Percentiles rank a stretch among this genome's conserved stretches.
Evolutionary conservation across 768 basidiomycete species (phyloP).

Genomic region (Termitomyces titanicus): DNA sequence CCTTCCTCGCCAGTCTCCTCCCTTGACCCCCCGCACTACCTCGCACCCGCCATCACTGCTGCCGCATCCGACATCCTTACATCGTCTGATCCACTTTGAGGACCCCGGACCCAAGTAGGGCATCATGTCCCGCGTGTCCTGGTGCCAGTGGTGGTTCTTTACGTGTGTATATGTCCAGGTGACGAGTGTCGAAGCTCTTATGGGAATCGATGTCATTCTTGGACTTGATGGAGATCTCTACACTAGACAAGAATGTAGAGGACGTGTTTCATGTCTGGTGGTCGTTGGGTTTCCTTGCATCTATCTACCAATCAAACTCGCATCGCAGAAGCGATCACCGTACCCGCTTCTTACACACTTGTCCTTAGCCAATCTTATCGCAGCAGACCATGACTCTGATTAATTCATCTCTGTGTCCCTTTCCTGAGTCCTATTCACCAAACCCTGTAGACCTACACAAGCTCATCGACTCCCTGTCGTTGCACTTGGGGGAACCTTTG

Average conservation of each 20-base stretch:
- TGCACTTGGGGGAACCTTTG: slow-evolving; percentile 93
- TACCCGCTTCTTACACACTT: slow-evolving; percentile 42
- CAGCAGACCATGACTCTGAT: slow-evolving; percentile 18
- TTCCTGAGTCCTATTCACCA: neutral
- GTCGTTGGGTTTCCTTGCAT: slow-evolving; percentile 23
- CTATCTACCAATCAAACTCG: neutral
- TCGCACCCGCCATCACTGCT: slow-evolving; percentile 48
- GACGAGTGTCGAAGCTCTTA: slow-evolving; percentile 68
- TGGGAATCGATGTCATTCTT: slow-evolving; percentile 75
- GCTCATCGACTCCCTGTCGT: slow-evolving; percentile 55
- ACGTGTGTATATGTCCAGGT: slow-evolving; percentile 85
- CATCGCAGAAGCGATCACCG: slow-evolving; percentile 33
- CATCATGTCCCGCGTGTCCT: slow-evolving; percentile 31
- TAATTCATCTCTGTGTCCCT: neutral
- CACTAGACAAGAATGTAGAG: slow-evolving; percentile 39
- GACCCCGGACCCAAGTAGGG: slow-evolving; percentile 19
- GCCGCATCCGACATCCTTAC: slow-evolving; percentile 45
- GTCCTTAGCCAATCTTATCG: slow-evolving; percentile 30
- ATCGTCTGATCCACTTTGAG: slow-evolving; percentile 60
- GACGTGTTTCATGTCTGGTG: slow-evolving; percentile 49
- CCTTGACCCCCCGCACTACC: slow-evolving; percentile 51
- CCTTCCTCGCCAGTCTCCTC: slow-evolving; percentile 52
- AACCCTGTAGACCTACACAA: slow-evolving; percentile 11
- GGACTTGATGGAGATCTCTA: slow-evolving; percentile 44
- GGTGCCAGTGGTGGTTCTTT: slow-evolving; percentile 76